Evolutionary conservation across 768 basidiomycete genomes (phyloP), one percentile per base, ranked within the genome.

Genomic region (Boletus reticulatus): DNA sequence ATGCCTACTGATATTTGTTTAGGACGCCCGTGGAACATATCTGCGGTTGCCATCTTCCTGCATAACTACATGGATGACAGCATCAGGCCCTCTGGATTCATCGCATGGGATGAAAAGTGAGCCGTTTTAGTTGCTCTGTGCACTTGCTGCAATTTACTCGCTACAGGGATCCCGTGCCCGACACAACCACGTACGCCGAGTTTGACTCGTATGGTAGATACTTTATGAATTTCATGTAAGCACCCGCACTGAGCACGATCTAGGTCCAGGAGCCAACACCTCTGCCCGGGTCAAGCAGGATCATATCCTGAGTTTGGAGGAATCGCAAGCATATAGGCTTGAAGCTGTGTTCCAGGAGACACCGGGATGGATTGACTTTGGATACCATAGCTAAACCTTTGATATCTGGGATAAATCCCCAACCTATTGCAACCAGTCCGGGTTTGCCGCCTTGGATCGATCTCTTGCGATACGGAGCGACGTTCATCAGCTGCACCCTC

Each of bases 11-110:
- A 48, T 8, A 8, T 16, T 24, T 43, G 14, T 13, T 14, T 34
- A 74, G 64, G 67, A 14, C 78, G 85, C 3, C 85, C 86, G 0
- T 87, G 86, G 85, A 86, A 85, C 62, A 75, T 80, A 50, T 67
- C 81, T 8, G 80, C 84, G 0, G 76, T 76, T 0, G 78, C 82
- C 0, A 78, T 87, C 1, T 87, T 72, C 56, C 66, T 85, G 10
- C 70, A 68, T 6, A 84, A 78, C 0, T 80, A 75, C 49, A 87
- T 87, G 84, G 84, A 87, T 50, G 72, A 78, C 13, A 82, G 76
- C 57, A 76, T 85, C 32, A 46, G 70, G 7, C 76, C 83, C 1
- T 74, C 63, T 11, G 84, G 84, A 9, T 86, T 79, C 72, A 79
- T 66, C 1, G 74, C 81, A 0, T 85, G 83, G 58, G 0, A 0